Base-by-base conservation (phyloP, 345 rosid genomes). In the Syzygium jambos region DNA sequence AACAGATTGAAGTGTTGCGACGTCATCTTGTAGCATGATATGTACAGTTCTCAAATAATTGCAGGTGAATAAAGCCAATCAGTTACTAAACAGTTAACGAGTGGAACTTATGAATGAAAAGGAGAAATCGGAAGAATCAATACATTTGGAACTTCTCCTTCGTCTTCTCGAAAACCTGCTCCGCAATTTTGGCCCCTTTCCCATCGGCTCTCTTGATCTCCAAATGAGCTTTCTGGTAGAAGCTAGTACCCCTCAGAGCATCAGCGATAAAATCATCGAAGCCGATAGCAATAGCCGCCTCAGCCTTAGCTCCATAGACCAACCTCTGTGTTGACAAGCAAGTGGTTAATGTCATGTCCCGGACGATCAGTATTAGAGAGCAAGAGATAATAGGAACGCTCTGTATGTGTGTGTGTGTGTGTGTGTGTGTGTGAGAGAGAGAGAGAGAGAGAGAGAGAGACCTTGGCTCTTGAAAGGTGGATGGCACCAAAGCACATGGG, bases 141-240 rank as follows among this genome's bases (percentile, higher is more conserved):
- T 96, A 95, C 93, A 98, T 90, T 86, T 88, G 92, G 88, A 96
- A 95, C 93, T 95, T 95, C 86, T 91, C 94, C 93, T 94, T 98
- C 0, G 98, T 96, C 90, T 94, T 96, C 92, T 95, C 95, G 57
- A 98, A 98, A 10, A 96, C 99, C 91, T 96, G 98, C 83, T 96
- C 99, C 0, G 99, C 99, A 51, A 95, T 90, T 41, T 78, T 92
- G 34, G 98, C 99, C 57, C 92, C 96, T 4, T 87, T 92, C 1
- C 99, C 98, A 11, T 95, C 98, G 0, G 96, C 98, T 90, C 91
- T 88, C 87, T 91, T 96, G 84, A 98, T 98, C 97, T 93, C 98
- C 87, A 96, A 55, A 51, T 91, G 86, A 84, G 96, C 93, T 87
- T 94, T 94, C 89, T 94, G 95, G 87, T 94, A 94, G 86, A 89